A percentile compares a stretch with the other conserved stretches of the same genome.
Evolutionary conservation across 345 rosid genomes (phyloP).

Genomic region (Eucalyptus cloeziana): DNA sequence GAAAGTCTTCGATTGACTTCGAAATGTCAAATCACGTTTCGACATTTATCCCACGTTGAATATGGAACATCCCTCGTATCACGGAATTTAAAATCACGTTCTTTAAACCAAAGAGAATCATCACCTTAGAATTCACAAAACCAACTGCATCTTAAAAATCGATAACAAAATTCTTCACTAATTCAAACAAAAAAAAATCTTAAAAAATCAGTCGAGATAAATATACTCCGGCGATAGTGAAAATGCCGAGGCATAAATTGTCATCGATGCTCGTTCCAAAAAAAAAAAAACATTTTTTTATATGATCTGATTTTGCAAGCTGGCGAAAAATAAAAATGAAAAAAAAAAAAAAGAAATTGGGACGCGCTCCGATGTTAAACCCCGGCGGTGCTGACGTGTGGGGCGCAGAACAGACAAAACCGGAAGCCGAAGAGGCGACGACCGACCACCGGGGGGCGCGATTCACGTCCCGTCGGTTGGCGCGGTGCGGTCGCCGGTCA

Average conservation of each 20-base stretch:
- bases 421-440: neutral
- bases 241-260: neutral
- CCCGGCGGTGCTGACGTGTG: neutral
- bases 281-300: neutral
- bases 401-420: neutral
- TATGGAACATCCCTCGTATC: neutral
- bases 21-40: neutral
- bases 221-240: too few species aligned
- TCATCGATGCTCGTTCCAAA: rapidly evolving
- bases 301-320: neutral
- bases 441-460: neutral
- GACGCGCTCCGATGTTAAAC: too few species aligned
- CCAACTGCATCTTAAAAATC: too few species aligned
- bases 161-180: rapidly evolving
- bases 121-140: rapidly evolving
- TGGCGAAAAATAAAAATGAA: neutral
- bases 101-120: too few species aligned
- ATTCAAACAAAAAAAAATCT: too few species aligned
- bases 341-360: neutral
- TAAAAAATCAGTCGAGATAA: too few species aligned
- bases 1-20: neutral
- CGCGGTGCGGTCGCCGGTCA: neutral
- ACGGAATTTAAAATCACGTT: too few species aligned
- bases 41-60: rapidly evolving
- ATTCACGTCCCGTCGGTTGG: neutral